These are phyloP conservation scores for Fusarium euwallaceae DNA, from an alignment of 2,329 filamentous ascomycete species.

Conservation along the genomic window DNA sequence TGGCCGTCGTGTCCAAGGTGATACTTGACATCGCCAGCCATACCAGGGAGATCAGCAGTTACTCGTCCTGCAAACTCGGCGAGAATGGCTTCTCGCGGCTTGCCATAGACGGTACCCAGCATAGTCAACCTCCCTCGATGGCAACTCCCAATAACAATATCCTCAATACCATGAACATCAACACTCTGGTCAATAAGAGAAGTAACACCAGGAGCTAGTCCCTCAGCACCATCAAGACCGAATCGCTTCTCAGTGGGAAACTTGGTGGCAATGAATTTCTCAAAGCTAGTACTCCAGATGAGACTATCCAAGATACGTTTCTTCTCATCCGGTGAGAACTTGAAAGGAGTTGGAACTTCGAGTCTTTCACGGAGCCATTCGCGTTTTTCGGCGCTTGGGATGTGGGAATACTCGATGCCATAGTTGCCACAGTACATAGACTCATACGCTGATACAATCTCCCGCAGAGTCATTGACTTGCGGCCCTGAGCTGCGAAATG, in stretches of 20 bases:
- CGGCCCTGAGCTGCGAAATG: constrained; percentile 87
- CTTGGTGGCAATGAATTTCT: constrained; percentile 92
- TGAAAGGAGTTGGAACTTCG: constrained; percentile 92
- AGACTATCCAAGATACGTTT: constrained; percentile 93
- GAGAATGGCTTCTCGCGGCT: constrained; percentile 99
- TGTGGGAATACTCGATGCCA: constrained; percentile 97
- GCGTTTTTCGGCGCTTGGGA: constrained; percentile 94
- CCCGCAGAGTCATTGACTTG: constrained; percentile 93
- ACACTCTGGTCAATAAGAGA: constrained; percentile 97
- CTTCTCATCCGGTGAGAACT: constrained; percentile 97
- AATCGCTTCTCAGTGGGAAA: constrained; percentile 99
- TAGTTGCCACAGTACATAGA: constrained; percentile 96
- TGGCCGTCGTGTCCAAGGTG: constrained; percentile 99
- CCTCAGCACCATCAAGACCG: constrained; percentile 96
- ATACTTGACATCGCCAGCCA: constrained; percentile 97
- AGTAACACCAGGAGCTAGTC: constrained; percentile 97
- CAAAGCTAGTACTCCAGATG: constrained; percentile 98
- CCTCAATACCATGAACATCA: constrained; percentile 91
- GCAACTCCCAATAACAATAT: constrained; percentile 99
- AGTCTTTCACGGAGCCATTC: constrained; percentile 96
- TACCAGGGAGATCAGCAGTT: constrained; percentile 87
- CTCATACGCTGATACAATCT: constrained; percentile 93
- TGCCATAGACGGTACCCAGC: constrained; percentile 96
- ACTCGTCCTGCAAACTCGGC: constrained; percentile 93
- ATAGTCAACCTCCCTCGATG: constrained; percentile 98